Percentiles rank a stretch among this genome's conserved stretches.
Conservation (phyloP, 169 alveolate genomes). For the Eimeria praecox region DNA sequence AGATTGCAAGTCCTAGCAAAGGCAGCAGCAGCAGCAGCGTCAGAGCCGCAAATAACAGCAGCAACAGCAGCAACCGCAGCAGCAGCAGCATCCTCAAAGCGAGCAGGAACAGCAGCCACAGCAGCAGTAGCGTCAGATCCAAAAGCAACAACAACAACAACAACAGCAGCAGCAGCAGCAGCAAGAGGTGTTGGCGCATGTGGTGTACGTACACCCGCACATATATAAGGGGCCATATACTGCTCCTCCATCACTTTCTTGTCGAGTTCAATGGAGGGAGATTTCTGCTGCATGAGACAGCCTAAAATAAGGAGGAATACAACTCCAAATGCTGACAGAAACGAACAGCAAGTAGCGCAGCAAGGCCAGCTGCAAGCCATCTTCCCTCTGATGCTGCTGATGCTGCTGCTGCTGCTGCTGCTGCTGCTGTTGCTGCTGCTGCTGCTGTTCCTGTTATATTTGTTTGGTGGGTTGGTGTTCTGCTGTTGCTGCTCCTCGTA, state of each 20-base stretch:
- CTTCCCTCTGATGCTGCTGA: conserved; percentile 48
- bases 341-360: conserved; percentile 72
- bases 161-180: conserved; percentile 32
- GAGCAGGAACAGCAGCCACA: background rate
- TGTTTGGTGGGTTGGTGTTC: background rate
- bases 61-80: background rate
- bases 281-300: conserved; percentile 67
- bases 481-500: background rate
- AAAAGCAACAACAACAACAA: background rate
- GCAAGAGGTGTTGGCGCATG: background rate
- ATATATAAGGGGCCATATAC: conserved; percentile 65
- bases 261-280: conserved; percentile 58
- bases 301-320: conserved; percentile 41
- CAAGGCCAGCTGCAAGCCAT: conserved; percentile 71
- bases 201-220: conserved; percentile 55
- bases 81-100: background rate
- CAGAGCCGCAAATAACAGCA: background rate
- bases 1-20: too few species aligned
- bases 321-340: conserved; percentile 70
- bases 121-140: background rate
- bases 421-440: background rate
- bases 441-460: background rate
- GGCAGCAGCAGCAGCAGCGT: background rate
- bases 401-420: conserved; percentile 1
- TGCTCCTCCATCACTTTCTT: conserved; percentile 50